These are phyloP conservation scores for Kernera saxatilis DNA, from an alignment of 345 rosid genomes.

Conservation along the genomic window DNA sequence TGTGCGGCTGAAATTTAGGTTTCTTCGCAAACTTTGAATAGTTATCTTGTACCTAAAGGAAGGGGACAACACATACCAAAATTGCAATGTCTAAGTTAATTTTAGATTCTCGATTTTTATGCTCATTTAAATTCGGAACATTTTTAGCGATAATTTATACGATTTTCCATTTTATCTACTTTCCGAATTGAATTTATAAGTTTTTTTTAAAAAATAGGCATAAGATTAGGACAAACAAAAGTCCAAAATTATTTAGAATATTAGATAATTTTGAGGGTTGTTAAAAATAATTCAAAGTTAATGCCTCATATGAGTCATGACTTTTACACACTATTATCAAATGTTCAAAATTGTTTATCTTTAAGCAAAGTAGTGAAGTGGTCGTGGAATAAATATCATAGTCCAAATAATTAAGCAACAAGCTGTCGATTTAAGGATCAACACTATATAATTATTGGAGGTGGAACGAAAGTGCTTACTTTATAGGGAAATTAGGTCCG, in stretches of 20 bases:
- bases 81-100: neutral
- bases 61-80: neutral
- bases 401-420: neutral
- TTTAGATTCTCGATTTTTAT: neutral
- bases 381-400: constrained; percentile 17
- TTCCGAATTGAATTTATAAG: neutral
- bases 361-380: constrained; percentile 17
- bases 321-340: constrained; percentile 1
- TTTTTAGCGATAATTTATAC: neutral
- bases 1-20: neutral
- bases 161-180: neutral
- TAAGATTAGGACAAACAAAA: neutral
- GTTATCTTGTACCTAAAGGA: neutral
- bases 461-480: constrained; percentile 23
- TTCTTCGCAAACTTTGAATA: neutral
- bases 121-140: neutral
- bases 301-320: neutral
- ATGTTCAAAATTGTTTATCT: neutral
- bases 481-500: too few species aligned
- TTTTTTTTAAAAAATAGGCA: neutral
- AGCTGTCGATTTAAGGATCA: constrained; percentile 9
- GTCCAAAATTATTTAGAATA: neutral
- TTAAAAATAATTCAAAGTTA: neutral
- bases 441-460: neutral
- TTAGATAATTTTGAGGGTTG: neutral